A percentile compares a stretch with the other conserved stretches of the same genome.
These are phyloP conservation scores for Apophysomyces trapeziformis DNA, from an alignment of 371 early-diverging fungal species.

Conservation along the genomic window DNA sequence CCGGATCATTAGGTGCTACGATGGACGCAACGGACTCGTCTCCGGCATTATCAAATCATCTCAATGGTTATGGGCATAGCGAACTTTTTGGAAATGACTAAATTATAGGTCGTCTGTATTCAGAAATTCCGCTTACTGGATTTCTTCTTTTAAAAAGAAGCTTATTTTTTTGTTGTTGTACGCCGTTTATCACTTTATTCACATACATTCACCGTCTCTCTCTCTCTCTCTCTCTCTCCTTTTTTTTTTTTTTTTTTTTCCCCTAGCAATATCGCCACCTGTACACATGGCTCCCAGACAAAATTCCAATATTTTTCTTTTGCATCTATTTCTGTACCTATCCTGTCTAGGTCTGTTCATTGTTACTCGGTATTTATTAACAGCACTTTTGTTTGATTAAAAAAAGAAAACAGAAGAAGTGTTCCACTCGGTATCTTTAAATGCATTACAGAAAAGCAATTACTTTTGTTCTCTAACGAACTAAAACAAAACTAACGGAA, in stretches of 20 bases:
- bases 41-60: not conserved
- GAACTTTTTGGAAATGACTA: not conserved
- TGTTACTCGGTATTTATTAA: not conserved
- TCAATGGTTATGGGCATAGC: not conserved
- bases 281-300: not conserved
- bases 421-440: not conserved
- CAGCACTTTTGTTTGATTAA: not conserved
- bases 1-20: conserved; percentile 13
- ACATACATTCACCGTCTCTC: not conserved
- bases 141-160: not conserved
- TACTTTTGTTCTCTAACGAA: not conserved
- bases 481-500: not conserved
- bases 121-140: not conserved
- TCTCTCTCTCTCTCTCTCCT: not conserved
- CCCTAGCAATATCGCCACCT: not conserved
- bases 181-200: not conserved
- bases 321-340: conserved; percentile 5
- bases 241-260: not conserved
- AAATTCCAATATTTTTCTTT: not conserved
- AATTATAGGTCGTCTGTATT: not conserved
- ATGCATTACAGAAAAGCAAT: not conserved
- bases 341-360: not conserved
- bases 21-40: not conserved
- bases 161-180: not conserved
- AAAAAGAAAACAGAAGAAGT: not conserved